Evolutionary conservation across 2,329 filamentous ascomycete genomes (phyloP), one percentile per base, ranked within the genome.

Genomic region (Phaeosphaeria sp.): DNA sequence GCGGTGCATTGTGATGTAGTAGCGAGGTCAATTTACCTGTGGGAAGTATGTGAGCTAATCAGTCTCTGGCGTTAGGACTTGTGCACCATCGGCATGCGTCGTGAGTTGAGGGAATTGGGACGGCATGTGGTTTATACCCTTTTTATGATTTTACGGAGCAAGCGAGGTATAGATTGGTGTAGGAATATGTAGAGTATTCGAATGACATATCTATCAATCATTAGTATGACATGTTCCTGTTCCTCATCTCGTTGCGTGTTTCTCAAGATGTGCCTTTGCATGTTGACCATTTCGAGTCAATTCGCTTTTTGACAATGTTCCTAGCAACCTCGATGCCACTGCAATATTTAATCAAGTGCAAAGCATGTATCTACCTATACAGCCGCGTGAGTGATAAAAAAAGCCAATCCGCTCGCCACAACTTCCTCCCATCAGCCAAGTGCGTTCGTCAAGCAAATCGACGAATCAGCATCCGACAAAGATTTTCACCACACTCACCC

Each of bases 1-100:
- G 6, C 73, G 72, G 65, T 75, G 72, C 57, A 60, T 75, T 55
- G 66, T 75, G 33, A 75, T 75, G 72, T 75, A 43, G 41, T 43
- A 11, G 13, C 30, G 30, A 74, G 42, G 21, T 20, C 18, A 7
- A 3, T 25, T 47, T 11, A 18, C 13, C 15, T 33, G 17, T 33
- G 18, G 10, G 22, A 6, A 13, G 42, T 15, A 21, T 22, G 21
- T 21, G 18, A 10, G 42, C 42, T 44, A 44, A 44, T 44, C 9
- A 13, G 13, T 11, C 11, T 21, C 11, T 44, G 42, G 42, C 42
- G 42, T 44, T 22, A 44, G 42, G 21, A 22, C 18, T 44, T 22
- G 42, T 22, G 30, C 10, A 44, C 42, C 18, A 44, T 18, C 18
- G 42, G 42, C n/a, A 21, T 44, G 42, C 21, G 21, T 21, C n/a